Conservation (phyloP, 2,329 filamentous ascomycete species). For the Ceratocystis huliohia region DNA sequence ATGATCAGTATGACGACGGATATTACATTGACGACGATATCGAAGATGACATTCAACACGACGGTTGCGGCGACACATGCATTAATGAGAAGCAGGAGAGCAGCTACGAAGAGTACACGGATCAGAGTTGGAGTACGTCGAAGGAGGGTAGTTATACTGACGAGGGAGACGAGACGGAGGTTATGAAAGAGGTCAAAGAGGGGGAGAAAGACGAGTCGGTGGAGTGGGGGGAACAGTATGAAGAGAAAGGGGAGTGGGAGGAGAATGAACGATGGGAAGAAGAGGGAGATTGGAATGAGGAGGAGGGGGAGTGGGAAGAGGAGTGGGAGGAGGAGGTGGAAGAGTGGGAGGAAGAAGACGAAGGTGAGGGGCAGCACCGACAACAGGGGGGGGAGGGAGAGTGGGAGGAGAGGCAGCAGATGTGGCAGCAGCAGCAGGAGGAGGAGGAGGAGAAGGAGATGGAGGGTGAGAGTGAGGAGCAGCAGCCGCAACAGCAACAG, state of each 20-base stretch:
- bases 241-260: background rate
- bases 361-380: background rate
- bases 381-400: no score
- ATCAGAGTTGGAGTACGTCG: no score
- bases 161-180: no score
- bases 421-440: no score
- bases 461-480: no score
- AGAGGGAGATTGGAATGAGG: background rate
- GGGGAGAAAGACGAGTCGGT: background rate
- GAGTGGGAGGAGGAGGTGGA: background rate
- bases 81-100: background rate
- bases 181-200: no score
- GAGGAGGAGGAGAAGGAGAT: no score
- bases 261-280: background rate
- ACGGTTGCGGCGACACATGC: constrained; percentile 12
- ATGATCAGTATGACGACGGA: constrained; percentile 16
- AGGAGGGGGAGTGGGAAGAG: no score
- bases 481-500: no score
- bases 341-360: background rate
- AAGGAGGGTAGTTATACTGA: no score
- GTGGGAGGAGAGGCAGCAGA: no score
- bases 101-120: background rate
- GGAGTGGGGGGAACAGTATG: background rate
- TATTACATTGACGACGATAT: background rate
- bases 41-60: background rate